These are phyloP conservation scores for Lachnum nothofagi DNA, from an alignment of 2,329 filamentous ascomycete species.

Conservation along the genomic window DNA sequence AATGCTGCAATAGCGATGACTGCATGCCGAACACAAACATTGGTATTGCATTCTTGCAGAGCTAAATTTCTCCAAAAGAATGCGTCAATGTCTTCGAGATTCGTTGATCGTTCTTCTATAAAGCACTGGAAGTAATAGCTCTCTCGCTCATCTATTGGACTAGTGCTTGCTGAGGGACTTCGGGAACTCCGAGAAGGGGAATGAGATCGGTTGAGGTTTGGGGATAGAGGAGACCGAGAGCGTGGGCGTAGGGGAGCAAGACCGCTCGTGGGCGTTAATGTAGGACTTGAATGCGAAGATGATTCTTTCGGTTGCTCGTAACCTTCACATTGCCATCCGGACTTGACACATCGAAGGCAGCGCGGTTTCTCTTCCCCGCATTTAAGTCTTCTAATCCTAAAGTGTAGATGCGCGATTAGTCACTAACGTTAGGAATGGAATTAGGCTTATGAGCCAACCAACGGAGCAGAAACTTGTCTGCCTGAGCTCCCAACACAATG, in stretches of 20 bases:
- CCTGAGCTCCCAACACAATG: not conserved
- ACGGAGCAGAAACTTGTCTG: too few relatives aligned
- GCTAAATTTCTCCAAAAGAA: conserved; percentile 40
- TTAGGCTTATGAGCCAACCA: too few relatives aligned
- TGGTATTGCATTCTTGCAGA: conserved; percentile 16
- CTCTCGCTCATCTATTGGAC: conserved; percentile 17
- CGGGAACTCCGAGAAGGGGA: not conserved
- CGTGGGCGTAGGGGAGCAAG: not conserved
- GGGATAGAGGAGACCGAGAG: conserved; percentile 10
- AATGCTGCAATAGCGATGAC: conserved; percentile 27
- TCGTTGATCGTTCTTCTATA: conserved; percentile 15
- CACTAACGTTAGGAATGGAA: too few relatives aligned
- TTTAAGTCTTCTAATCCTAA: conserved; percentile 29
- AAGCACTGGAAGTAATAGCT: conserved; percentile 25
- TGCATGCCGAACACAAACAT: conserved; percentile 24
- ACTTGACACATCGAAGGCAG: conserved; percentile 25
- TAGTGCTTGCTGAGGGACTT: conserved; percentile 1
- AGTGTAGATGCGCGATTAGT: too few relatives aligned
- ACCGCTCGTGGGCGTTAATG: not conserved
- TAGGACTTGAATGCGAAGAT: not conserved
- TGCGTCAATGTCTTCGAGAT: conserved; percentile 38
- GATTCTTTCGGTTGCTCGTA: conserved; percentile 15
- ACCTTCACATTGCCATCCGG: conserved; percentile 29
- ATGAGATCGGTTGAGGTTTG: conserved; percentile 7
- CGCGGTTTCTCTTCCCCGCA: conserved; percentile 28